Conservation (phyloP, 192 early-diverging fungal genomes). For the Geranomyces michiganensis region DNA sequence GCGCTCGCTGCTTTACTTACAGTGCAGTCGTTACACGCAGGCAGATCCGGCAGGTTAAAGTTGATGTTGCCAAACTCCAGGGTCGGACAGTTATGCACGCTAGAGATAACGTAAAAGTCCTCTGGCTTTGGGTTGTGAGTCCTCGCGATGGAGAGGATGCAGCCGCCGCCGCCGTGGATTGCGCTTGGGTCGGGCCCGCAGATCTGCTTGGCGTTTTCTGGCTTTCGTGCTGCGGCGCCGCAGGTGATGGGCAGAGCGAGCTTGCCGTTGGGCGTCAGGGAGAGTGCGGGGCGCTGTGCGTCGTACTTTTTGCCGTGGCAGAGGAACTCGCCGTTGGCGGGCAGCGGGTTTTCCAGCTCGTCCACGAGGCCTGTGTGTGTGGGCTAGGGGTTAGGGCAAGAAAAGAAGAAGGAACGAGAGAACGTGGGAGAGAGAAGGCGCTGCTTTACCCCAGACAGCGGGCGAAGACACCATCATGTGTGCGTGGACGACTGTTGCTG, state of each 20-base stretch:
- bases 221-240: constrained; percentile 17
- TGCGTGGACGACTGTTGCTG: not conserved
- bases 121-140: not conserved
- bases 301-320: constrained; percentile 10
- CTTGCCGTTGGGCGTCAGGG: not conserved
- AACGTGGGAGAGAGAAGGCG: too few relatives aligned
- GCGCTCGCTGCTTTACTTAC: too few relatives aligned
- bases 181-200: constrained; percentile 14
- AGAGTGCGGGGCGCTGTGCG: not conserved
- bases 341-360: constrained; percentile 24
- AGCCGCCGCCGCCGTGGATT: constrained; percentile 28
- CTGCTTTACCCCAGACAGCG: constrained; percentile 15
- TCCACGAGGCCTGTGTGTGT: not conserved
- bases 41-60: constrained; percentile 25
- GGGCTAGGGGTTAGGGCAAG: too few relatives aligned
- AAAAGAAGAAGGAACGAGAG: too few relatives aligned
- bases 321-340: constrained; percentile 7
- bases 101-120: constrained; percentile 22
- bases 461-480: constrained; percentile 17
- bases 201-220: constrained; percentile 2
- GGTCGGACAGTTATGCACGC: constrained; percentile 10
- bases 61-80: not conserved
- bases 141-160: constrained; percentile 16
- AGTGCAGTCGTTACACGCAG: constrained; percentile 21
- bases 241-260: constrained; percentile 12